A percentile compares a stretch with the other conserved stretches of the same genome.
Evolutionary conservation across 352 stramenopile genomes (phyloP).

Genomic region (Phytophthora quininea): DNA sequence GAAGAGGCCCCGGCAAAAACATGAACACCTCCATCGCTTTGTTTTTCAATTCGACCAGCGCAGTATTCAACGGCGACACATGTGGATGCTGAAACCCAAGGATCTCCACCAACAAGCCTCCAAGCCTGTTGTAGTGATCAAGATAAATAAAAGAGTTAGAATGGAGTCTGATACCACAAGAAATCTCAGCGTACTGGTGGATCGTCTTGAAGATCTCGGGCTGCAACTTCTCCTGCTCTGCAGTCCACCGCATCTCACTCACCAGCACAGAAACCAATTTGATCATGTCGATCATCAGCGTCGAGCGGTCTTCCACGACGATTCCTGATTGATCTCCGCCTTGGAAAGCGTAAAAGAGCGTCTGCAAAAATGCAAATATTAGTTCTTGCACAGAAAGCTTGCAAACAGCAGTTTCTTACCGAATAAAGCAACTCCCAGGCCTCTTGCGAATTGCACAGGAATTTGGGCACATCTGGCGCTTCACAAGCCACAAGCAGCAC

Average conservation of each 20-base stretch:
- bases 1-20: constrained; percentile 48
- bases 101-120: constrained; percentile 54
- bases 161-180: no score
- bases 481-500: constrained; percentile 59
- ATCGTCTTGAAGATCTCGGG: constrained; percentile 36
- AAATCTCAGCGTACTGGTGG: constrained; percentile 28
- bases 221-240: constrained; percentile 31
- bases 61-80: constrained; percentile 35
- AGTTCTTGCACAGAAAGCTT: not conserved
- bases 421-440: constrained; percentile 51
- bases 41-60: constrained; percentile 64
- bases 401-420: constrained; percentile 25
- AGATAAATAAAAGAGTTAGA: not conserved
- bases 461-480: constrained; percentile 30
- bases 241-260: constrained; percentile 58
- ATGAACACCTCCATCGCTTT: constrained; percentile 70
- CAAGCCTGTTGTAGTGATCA: constrained; percentile 34
- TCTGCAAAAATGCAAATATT: constrained; percentile 33
- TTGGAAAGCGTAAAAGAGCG: constrained; percentile 46
- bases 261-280: constrained; percentile 65
- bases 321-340: constrained; percentile 22
- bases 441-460: constrained; percentile 36
- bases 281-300: constrained; percentile 56
- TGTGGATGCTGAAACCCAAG: constrained; percentile 34
- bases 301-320: constrained; percentile 22